Conservation (phyloP, 192 early-diverging fungal genomes). For the Coemansia biformis region DNA sequence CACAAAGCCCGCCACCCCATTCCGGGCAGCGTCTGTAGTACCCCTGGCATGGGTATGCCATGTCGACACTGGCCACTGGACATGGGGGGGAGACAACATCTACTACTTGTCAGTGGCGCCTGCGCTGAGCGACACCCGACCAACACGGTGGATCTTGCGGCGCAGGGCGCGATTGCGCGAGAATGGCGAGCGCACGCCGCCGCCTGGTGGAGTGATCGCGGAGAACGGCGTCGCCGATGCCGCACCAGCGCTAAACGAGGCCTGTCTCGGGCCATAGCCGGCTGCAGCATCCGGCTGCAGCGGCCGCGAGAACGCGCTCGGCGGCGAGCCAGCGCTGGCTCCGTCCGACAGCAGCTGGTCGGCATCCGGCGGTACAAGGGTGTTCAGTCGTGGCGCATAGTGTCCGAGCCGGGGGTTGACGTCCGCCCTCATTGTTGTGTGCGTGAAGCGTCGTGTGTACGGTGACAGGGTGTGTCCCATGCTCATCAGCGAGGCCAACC, state of each 20-base stretch:
- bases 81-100: no score
- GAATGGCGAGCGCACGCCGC: conserved; percentile 40
- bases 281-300: no score
- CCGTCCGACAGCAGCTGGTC: neutral
- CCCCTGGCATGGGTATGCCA: no score
- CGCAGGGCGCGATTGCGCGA: conserved; percentile 40
- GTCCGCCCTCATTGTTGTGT: conserved; percentile 72
- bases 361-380: no score
- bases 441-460: conserved; percentile 69
- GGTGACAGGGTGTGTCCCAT: conserved; percentile 87
- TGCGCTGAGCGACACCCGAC: conserved; percentile 6
- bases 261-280: no score
- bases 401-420: conserved; percentile 25
- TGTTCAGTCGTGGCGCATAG: neutral
- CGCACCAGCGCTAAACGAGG: conserved; percentile 17
- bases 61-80: no score
- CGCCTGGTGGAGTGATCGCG: conserved; percentile 27
- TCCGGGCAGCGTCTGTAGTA: no score
- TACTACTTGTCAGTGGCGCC: no score
- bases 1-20: no score
- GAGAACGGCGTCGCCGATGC: conserved; percentile 15
- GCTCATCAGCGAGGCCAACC: conserved; percentile 76
- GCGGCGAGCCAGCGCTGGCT: neutral
- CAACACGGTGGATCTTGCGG: conserved; percentile 43
- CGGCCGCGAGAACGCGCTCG: conserved; percentile 8